These are phyloP conservation scores for Pyricularia pennisetigena DNA, from an alignment of 2,329 filamentous ascomycete genomes.

Conservation along the genomic window DNA sequence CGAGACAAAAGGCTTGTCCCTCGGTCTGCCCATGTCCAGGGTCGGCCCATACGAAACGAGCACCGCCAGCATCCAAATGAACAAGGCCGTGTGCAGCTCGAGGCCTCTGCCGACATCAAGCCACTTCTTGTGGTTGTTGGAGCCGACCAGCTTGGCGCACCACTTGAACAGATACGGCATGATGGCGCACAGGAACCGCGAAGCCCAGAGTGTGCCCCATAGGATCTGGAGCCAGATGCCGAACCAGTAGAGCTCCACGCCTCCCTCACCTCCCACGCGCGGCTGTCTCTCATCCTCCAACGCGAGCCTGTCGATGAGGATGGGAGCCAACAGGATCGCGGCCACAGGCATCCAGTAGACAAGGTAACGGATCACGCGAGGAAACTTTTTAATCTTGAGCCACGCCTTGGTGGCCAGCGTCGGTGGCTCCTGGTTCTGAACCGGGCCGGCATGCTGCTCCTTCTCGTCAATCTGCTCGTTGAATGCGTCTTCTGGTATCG, in stretches of 20 bases:
- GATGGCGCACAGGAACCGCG: constrained; percentile 41
- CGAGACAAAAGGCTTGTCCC: constrained; percentile 25
- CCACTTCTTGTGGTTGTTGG: constrained; percentile 89
- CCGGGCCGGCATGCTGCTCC: constrained; percentile 4
- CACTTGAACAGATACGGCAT: constrained; percentile 36
- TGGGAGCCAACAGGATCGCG: constrained; percentile 32
- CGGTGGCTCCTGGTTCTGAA: constrained; percentile 11
- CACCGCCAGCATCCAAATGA: constrained; percentile 85
- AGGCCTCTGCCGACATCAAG: constrained; percentile 77
- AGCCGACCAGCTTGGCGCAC: constrained; percentile 62
- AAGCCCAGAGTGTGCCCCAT: constrained; percentile 85
- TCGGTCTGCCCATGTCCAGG: constrained; percentile 45
- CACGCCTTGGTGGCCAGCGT: constrained; percentile 25
- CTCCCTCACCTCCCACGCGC: constrained; percentile 55
- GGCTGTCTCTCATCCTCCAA: constrained; percentile 24
- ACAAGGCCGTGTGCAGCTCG: constrained; percentile 75
- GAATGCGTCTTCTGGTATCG: constrained; percentile 34
- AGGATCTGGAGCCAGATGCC: constrained; percentile 91
- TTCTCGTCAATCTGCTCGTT: constrained; percentile 22
- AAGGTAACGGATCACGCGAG: constrained; percentile 37
- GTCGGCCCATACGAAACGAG: constrained; percentile 80
- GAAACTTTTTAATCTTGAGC: constrained; percentile 36
- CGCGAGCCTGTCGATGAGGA: constrained; percentile 32
- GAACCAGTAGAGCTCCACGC: constrained; percentile 79
- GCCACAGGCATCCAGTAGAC: constrained; percentile 37